Percentiles rank a stretch among this genome's conserved stretches.
Evolutionary conservation across 805 yeast genomes (phyloP).

Genomic region (Yarrowia divulgata): DNA sequence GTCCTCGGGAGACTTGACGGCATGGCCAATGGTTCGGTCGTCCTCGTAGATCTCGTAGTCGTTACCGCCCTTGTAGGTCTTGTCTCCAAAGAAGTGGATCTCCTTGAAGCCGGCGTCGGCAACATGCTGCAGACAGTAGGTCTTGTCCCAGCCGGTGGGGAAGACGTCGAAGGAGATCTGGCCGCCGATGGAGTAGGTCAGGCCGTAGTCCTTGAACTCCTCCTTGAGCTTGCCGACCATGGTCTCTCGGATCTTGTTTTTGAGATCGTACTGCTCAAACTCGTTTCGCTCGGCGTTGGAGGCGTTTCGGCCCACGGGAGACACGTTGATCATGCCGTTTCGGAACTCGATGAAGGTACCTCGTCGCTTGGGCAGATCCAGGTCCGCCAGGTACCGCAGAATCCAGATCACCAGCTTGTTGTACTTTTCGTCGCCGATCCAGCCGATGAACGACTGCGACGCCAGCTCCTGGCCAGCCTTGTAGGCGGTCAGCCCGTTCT

Average conservation of each 20-base stretch:
- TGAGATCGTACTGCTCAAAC: conserved; percentile 83
- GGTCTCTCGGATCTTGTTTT: conserved; percentile 79
- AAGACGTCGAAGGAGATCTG: conserved; percentile 98
- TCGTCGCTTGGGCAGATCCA: conserved; percentile 95
- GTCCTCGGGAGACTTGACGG: conserved; percentile 88
- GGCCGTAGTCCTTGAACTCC: conserved; percentile 80
- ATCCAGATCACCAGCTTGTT: conserved; percentile 86
- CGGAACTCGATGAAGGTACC: conserved; percentile 99
- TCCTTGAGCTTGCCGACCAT: conserved; percentile 85
- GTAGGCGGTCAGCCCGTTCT: conserved; percentile 98
- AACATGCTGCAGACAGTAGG: conserved; percentile 95
- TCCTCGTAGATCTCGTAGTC: conserved; percentile 96
- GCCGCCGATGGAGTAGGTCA: conserved; percentile 98
- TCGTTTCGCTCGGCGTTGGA: conserved; percentile 92
- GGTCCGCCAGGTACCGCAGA: conserved; percentile 79
- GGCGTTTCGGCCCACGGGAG: conserved; percentile 99
- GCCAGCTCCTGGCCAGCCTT: conserved; percentile 87
- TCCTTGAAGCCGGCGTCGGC: conserved; percentile 80
- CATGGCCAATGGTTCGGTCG: conserved; percentile 92
- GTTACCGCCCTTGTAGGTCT: conserved; percentile 95
- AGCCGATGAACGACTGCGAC: conserved; percentile 89
- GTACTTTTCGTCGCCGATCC: conserved; percentile 96
- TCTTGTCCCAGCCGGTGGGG: conserved; percentile 99
- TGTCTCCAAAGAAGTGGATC: conserved; percentile 99
- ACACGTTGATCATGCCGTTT: conserved; percentile 98